Evolutionary conservation across 805 yeast genomes (phyloP).

Genomic region (Cyberlindnera maclurae): DNA sequence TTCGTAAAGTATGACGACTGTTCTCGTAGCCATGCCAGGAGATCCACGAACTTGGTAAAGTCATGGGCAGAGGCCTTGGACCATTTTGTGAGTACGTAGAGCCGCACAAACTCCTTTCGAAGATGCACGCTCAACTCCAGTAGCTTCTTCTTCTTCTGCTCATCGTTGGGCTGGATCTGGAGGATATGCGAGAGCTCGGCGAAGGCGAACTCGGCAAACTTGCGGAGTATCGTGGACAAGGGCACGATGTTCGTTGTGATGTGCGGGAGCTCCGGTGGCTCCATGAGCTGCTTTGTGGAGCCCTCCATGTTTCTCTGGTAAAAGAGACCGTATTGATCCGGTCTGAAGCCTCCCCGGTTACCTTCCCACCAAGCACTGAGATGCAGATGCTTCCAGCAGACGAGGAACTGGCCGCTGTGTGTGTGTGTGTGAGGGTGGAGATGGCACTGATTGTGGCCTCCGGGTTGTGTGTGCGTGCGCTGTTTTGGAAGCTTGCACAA

Average conservation of each 20-base stretch:
- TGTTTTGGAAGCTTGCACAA: no score
- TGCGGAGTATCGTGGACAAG: conserved; percentile 48
- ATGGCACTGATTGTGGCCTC: no score
- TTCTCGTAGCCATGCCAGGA: conserved; percentile 79
- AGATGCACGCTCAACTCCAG: conserved; percentile 61
- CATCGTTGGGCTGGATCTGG: conserved; percentile 56
- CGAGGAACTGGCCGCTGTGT: neutral
- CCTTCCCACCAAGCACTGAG: neutral
- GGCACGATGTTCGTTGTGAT: conserved; percentile 65
- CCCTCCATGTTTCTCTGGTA: no score
- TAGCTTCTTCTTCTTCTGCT: conserved; percentile 58
- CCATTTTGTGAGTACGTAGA: conserved; percentile 90
- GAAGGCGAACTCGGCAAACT: conserved; percentile 54
- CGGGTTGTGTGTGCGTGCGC: no score
- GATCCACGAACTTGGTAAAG: conserved; percentile 71
- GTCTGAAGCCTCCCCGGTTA: no score
- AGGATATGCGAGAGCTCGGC: conserved; percentile 54
- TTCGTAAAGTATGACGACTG: conserved; percentile 65
- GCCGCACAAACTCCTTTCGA: conserved; percentile 76
- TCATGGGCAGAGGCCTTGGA: conserved; percentile 59
- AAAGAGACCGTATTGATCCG: no score
- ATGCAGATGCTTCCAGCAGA: neutral
- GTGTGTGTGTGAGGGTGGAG: neutral
- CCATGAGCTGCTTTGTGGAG: neutral
- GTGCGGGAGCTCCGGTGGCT: conserved; percentile 55